Evolutionary conservation across 1,139 yeast genomes (phyloP), one percentile per base, ranked within the genome.

Genomic region (Geotrichum armillariae): DNA sequence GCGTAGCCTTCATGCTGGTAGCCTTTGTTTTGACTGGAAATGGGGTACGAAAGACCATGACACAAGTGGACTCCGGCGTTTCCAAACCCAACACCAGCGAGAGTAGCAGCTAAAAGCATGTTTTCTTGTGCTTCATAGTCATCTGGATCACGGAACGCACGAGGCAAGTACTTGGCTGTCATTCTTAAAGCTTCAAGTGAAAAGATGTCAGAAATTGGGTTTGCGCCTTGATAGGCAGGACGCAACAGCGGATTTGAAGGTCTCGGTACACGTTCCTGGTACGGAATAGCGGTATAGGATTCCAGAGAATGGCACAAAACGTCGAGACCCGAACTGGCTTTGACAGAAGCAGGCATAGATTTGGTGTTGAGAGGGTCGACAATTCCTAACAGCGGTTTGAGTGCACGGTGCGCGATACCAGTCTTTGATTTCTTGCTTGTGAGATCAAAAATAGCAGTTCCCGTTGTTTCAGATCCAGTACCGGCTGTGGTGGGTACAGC

Each of bases 401-500:
- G 60, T 1, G 70, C 68, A 5, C 74, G 65, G 36, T 68, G 66
- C 18, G 74, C 71, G 48, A 70, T 70, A 18, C 74, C 74, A 3
- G 73, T 71, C 57, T 70, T 70, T 53, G 73, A 66, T 53, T 66
- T 64, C 34, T 61, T 60, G 12, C 53, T 47, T 3, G 63, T 59
- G 52, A 70, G 59, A 53, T 70, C 74, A 56, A 70, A 69, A 46
- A 68, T 65, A 12, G 74, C 74, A 0, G 74, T 70, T 20, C 76
- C 75, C 1, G 77, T 73, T 44, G 76, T 71, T 54, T 74, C 76
- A 2, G 76, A 72, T 23, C 75, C 76, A 17, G 75, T 71, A 35
- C 75, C 75, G 6, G 75, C 74, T n/a, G 75, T 71, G 20, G 75
- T 71, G 37, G 74, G 74, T 37, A 72, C 66, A 6, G 77, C 76